Percentiles rank a stretch among this genome's conserved stretches.
phyloP scores from a whole-genome alignment of 257 asterid species.

The Capsicum pubescens region DNA sequence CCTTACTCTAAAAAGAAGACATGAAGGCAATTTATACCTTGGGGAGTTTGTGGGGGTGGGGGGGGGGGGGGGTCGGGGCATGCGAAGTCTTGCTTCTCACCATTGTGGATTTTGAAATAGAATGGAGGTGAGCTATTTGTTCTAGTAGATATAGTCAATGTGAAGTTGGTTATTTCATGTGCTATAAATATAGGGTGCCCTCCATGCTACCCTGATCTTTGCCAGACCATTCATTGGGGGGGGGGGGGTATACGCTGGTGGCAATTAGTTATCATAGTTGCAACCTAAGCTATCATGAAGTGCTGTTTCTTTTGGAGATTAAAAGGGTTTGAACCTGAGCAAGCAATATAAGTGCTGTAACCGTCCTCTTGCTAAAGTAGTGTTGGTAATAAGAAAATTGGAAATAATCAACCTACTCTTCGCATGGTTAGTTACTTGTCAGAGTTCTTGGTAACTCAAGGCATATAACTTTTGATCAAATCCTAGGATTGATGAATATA shows the following conservation, averaged over 20 bases:
- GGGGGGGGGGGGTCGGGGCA: not conserved
- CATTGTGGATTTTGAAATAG: conserved; percentile 7
- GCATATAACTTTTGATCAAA: not conserved
- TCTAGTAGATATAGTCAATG: not conserved
- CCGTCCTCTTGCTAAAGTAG: not conserved
- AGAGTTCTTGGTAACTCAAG: not conserved
- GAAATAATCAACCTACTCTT: not conserved
- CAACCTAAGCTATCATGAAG: not conserved
- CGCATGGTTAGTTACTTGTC: not conserved
- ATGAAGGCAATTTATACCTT: not conserved
- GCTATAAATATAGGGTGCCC: not conserved
- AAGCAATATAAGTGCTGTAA: not conserved
- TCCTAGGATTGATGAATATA: not conserved
- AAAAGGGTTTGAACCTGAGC: not conserved
- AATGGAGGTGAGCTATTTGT: conserved; percentile 8
- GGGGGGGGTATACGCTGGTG: not conserved
- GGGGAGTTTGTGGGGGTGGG: not conserved
- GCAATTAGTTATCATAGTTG: not conserved
- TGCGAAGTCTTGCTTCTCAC: not conserved
- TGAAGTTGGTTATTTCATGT: not conserved
- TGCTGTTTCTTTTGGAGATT: not conserved
- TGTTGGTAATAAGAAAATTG: not conserved
- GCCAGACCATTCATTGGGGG: not conserved
- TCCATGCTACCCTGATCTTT: not conserved
- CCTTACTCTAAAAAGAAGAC: not conserved